Evolutionary conservation across 2,329 filamentous ascomycete genomes (phyloP), one percentile per base, ranked within the genome.

Genomic region (Neonectria ditissima): DNA sequence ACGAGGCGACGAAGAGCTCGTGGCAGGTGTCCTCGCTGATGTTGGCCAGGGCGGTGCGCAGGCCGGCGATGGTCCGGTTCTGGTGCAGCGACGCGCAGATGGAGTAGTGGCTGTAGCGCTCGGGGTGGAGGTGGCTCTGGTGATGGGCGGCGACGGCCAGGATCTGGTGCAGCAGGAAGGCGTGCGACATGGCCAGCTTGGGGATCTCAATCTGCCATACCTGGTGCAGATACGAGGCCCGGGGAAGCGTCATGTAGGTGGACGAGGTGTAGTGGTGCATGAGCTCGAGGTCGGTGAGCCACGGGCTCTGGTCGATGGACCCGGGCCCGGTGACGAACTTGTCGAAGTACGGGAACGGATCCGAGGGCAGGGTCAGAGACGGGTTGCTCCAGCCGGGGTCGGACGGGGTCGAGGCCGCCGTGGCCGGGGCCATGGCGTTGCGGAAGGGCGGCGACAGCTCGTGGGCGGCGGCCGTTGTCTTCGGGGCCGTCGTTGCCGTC

Each of bases 281-380:
- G 41, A 80, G 69, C 59, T 78, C 75, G 13, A 80, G 74, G 57
- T 80, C 78, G 4, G 73, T 72, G 10, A 76, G 73, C 77, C 77
- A 79, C 2, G 59, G 50, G 37, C 62, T 65, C 32, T 70, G 53
- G 16, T 63, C 64, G n/a, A 65, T 48, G 2, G 64, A 44, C 24
- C 58, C 59, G 13, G 65, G 67, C 7, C 63, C 65, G 1, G 65
- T 69, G 2, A 69, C 65, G 16, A 74, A 69, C 45, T 71, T 72
- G 44, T 65, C 60, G 26, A 74, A 69, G 39, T 74, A 73, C 0
- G 65, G 66, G 39, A 63, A 68, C 13, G 63, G 67, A 47, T 65
- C 67, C n/a, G 65, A 37, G 54, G 62, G 28, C 28, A 58, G 63
- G 22, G 61, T 63, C 34, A 20, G 48, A 18, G 59, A 55, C 13